Evolutionary conservation across 495 filamentous ascomycete genomes (phyloP), one percentile per base, ranked within the genome.

Genomic region (Penicillium canariense): DNA sequence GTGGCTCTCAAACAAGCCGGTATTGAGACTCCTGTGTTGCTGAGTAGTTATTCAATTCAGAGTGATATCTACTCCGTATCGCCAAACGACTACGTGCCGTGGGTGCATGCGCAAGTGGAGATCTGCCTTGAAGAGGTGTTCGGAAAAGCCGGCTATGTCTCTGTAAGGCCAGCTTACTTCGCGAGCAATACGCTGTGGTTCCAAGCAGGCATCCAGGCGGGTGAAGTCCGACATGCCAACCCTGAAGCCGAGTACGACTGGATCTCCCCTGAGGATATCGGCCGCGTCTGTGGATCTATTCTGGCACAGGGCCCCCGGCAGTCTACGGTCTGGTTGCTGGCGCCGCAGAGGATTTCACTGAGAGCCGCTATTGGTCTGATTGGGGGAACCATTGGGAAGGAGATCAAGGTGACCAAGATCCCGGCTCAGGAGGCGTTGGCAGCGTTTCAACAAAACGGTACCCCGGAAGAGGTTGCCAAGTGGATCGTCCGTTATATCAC

Each of bases 61-160:
- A 23, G 31, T 17, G 39, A 51, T n/a, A 23, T 52, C 10, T 25
- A 27, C 17, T 27, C 35, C 15, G 27, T 57, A 10, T 8, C 48
- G 20, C 36, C 46, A 7, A 25, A 36, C 15, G 54, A 57, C 4
- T 18, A 36, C 10, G 20, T 57, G 10, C 38, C 54, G 14, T 57
- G 34, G 35, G 25, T 52, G 0, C 54, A 57, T 30, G 48, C 36
- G n/a, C 46, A 35, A 5, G 39, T 57, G 4, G 54, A 57, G 28
- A 52, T 45, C 22, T 22, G 30, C 0, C 54, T 57, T 4, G 54
- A 52, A 22, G 54, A 57, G 10, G 30, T 57, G n/a, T 50, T 52
- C 7, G 54, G 54, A 5, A 42, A 42, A n/a, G 36, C 18, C 15
- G 14, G 18, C 32, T 40, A 17, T 6, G 23, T 35, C 25, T 20